Base-by-base conservation (phyloP, 495 filamentous ascomycete species). In the Friedmanniomyces endolithicus region DNA sequence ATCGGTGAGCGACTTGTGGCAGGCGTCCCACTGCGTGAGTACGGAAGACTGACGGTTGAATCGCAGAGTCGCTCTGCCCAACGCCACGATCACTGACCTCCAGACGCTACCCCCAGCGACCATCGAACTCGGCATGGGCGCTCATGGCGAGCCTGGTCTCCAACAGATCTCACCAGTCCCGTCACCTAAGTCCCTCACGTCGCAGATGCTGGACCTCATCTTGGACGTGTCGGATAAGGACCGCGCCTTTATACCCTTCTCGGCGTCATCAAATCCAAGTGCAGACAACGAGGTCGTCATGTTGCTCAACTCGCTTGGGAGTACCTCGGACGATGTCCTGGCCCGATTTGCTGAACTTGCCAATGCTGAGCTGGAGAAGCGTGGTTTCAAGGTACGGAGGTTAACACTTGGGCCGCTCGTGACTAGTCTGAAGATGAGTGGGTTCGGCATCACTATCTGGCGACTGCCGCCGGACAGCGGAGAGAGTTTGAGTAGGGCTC, bases 41-140 rank as follows among this genome's bases (percentile, higher is more conserved):
- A 23, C 44, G 24, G 1, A 8, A 11, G n/a, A 20, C 19, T 47
- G 23, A 34, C 25, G 24, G 16, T 4, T 47, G 25, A 44, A 16
- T 17, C 20, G 0, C 41, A 62, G 60, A 6, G 60, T 62, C 27
- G 56, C 60, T 6, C 34, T 62, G 9, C 60, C 60, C 40, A 62
- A 62, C 19, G 60, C 56, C n/a, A 62, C 52, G 6, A 31, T 62
- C 31, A 62, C 60, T 11, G 60, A 62, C 23, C 51, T 62, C 11
- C 60, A 58, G 22, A 62, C 60, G 2, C 52, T 62, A 9, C 60
- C 60, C 24, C 55, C 54, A 22, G 55, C 50, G 25, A 62, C 59
- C 24, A 55, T 64, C 29, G 62, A 64, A 48, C 51, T 64, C 17
- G 62, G 62, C n/a, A 64, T 62, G 59, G 62, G 62, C n/a, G 52